Percentiles rank a stretch among this genome's conserved stretches.
Conservation (phyloP, 192 early-diverging fungal genomes). For the Gigaspora rosea region DNA sequence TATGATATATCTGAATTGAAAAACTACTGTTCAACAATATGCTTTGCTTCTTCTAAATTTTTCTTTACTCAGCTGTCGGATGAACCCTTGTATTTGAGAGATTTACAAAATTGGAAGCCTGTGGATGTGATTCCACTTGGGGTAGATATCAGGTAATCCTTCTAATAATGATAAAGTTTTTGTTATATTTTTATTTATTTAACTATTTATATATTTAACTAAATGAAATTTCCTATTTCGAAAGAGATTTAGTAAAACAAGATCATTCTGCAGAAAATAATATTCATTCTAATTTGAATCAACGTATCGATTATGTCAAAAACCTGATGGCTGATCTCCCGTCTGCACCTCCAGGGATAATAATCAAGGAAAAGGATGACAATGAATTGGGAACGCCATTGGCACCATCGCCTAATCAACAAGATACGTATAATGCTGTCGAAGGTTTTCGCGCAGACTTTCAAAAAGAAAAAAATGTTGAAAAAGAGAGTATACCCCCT, state of each 20-base stretch:
- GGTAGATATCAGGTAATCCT: slow-evolving; percentile 39
- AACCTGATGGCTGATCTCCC: slow-evolving; percentile 27
- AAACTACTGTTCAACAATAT: slow-evolving; percentile 69
- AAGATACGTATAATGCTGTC: slow-evolving; percentile 37
- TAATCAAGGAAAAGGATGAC: slow-evolving; percentile 32
- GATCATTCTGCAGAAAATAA: neutral
- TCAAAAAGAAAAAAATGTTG: slow-evolving; percentile 20
- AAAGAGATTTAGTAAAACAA: neutral
- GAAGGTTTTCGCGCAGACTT: slow-evolving; percentile 43
- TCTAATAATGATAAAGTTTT: neutral
- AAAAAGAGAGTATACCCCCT: neutral
- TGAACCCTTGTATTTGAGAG: slow-evolving; percentile 73
- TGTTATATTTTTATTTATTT: too few species aligned
- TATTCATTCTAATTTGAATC: neutral
- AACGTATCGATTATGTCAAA: slow-evolving; percentile 26
- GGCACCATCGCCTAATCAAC: neutral
- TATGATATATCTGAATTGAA: slow-evolving; percentile 72
- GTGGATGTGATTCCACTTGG: slow-evolving; percentile 35
- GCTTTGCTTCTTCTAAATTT: slow-evolving; percentile 74
- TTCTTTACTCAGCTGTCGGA: slow-evolving; percentile 68
- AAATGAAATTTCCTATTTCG: neutral
- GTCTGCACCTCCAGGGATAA: slow-evolving; percentile 27
- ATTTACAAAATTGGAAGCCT: slow-evolving; percentile 35
- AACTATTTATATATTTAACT: too few species aligned
- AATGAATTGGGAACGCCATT: slow-evolving; percentile 11